These are phyloP conservation scores for Phoma sp. DNA, from an alignment of 2,329 filamentous ascomycete species.

Conservation along the genomic window DNA sequence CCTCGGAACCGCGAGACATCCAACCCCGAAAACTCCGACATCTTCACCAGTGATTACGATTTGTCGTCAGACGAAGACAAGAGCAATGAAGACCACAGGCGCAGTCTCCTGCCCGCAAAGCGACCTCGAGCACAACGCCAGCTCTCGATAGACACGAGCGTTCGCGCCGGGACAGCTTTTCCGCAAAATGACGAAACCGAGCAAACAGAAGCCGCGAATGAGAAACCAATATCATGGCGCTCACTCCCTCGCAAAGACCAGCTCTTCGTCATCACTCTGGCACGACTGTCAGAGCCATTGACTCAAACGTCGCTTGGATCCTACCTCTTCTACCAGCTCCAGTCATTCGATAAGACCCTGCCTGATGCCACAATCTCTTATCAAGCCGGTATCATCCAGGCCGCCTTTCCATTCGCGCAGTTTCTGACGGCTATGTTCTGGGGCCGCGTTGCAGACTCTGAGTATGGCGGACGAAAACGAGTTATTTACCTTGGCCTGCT, in stretches of 20 bases:
- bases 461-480: conserved; percentile 71
- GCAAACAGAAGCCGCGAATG: conserved; percentile 39
- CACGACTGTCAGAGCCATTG: conserved; percentile 81
- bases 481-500: conserved; percentile 79
- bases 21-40: conserved; percentile 3
- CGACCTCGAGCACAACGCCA: conserved; percentile 14
- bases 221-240: conserved; percentile 69
- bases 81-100: conserved; percentile 1
- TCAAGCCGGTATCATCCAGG: conserved; percentile 80
- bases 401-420: conserved; percentile 81
- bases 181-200: conserved; percentile 33
- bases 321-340: conserved; percentile 90
- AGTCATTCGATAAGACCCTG: conserved; percentile 71
- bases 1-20: conserved; percentile 1
- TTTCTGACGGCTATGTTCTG: conserved; percentile 84
- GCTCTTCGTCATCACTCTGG: conserved; percentile 77
- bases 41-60: neutral
- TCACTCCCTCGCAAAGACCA: conserved; percentile 80
- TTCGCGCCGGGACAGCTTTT: conserved; percentile 23
- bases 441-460: conserved; percentile 74
- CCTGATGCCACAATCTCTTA: conserved; percentile 71
- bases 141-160: conserved; percentile 31
- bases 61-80: neutral
- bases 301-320: conserved; percentile 71
- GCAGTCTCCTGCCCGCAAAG: neutral